Evolutionary conservation across 768 basidiomycete species (phyloP).

Genomic region (Rickenella mellea): DNA sequence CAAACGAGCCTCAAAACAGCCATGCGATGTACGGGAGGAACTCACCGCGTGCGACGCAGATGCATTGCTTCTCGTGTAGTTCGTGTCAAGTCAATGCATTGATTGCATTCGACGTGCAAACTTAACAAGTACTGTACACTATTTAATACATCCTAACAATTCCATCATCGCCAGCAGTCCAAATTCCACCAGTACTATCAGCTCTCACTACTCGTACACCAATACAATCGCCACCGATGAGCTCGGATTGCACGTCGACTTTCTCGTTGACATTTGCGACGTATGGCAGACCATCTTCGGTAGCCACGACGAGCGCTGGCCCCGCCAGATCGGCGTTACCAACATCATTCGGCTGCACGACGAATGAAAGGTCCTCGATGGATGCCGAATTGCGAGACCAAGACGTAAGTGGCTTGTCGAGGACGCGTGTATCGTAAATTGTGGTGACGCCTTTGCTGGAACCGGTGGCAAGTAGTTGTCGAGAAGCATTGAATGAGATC

Average conservation of each 20-base stretch:
- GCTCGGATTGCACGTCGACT: conserved; percentile 31
- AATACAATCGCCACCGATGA: conserved; percentile 51
- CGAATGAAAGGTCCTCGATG: conserved; percentile 39
- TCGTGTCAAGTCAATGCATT: no score
- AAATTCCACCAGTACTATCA: conserved; percentile 27
- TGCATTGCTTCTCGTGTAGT: no score
- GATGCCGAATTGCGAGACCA: conserved; percentile 35
- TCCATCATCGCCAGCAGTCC: conserved; percentile 58
- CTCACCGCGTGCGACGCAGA: no score
- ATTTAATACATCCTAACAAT: conserved; percentile 40
- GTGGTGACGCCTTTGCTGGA: conserved; percentile 43
- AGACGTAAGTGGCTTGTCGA: conserved; percentile 28
- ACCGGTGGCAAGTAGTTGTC: conserved; percentile 48
- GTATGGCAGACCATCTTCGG: conserved; percentile 54
- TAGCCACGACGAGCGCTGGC: conserved; percentile 36
- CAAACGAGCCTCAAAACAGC: no score
- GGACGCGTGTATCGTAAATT: conserved; percentile 44
- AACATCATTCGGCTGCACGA: conserved; percentile 8
- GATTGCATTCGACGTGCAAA: no score
- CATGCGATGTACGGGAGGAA: no score
- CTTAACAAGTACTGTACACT: no score
- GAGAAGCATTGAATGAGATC: conserved; percentile 31
- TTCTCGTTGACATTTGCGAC: conserved; percentile 32
- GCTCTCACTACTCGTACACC: conserved; percentile 36
- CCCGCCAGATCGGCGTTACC: conserved; percentile 12